Evolutionary conservation across 1,139 yeast species (phyloP).

Genomic region (Pichia sp.): DNA sequence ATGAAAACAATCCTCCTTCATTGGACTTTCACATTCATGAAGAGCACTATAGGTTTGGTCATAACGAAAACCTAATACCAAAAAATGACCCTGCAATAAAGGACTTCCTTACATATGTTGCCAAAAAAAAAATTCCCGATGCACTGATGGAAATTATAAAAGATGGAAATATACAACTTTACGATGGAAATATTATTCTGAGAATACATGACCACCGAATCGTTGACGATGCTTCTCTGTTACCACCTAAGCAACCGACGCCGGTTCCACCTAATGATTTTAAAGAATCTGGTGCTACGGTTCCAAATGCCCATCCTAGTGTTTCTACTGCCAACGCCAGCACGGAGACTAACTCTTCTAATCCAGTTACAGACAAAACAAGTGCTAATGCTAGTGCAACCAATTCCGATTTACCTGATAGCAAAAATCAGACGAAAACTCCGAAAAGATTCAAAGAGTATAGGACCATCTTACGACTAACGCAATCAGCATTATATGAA

Average conservation of each 20-base stretch:
- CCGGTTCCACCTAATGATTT: background rate
- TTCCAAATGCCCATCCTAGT: background rate
- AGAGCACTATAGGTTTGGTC: constrained; percentile 79
- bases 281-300: background rate
- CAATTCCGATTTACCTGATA: background rate
- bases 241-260: background rate
- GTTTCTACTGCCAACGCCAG: background rate
- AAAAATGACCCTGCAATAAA: constrained; percentile 76
- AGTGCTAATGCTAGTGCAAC: background rate
- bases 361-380: background rate
- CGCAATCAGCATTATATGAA: constrained; percentile 75
- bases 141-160: constrained; percentile 84
- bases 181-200: constrained; percentile 84
- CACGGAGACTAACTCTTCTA: background rate
- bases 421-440: background rate
- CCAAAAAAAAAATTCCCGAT: constrained; percentile 79
- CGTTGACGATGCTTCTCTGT: background rate
- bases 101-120: constrained; percentile 72
- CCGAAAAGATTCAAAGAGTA: constrained; percentile 56
- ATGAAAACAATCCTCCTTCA: constrained; percentile 74
- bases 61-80: constrained; percentile 74
- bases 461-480: constrained; percentile 72
- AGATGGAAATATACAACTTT: constrained; percentile 76
- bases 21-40: constrained; percentile 86
- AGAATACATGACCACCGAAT: constrained; percentile 71